Evolutionary conservation across 2,329 filamentous ascomycete genomes (phyloP).

Genomic region (Epichloe uncinata): DNA sequence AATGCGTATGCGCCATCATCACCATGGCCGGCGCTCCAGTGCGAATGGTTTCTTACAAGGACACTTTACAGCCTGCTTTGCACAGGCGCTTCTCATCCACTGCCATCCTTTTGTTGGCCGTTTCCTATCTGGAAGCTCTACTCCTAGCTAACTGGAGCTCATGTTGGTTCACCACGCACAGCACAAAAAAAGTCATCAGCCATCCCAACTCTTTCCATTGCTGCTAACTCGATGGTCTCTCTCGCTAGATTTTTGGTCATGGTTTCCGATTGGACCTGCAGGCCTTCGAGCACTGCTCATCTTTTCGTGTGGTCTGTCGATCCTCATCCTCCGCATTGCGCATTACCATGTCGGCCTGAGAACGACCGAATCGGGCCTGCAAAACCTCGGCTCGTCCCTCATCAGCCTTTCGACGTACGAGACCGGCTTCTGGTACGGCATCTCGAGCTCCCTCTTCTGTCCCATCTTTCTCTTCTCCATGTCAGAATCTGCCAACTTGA

Average conservation of each 20-base stretch:
- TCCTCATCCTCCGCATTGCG: conserved; percentile 77
- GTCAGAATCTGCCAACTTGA: conserved; percentile 45
- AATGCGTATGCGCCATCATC: conserved; percentile 30
- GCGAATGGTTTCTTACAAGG: conserved; percentile 58
- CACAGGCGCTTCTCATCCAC: conserved; percentile 78
- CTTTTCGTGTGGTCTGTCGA: conserved; percentile 59
- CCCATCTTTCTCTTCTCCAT: conserved; percentile 69
- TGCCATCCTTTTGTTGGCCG: conserved; percentile 51
- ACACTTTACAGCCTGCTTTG: conserved; percentile 79
- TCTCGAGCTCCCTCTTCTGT: conserved; percentile 68
- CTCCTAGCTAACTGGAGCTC: conserved; percentile 56
- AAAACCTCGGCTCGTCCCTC: conserved; percentile 47
- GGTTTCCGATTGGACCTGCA: conserved; percentile 67
- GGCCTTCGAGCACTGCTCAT: conserved; percentile 64
- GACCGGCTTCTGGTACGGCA: conserved; percentile 61
- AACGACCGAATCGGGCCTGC: conserved; percentile 54
- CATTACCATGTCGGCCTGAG: conserved; percentile 65
- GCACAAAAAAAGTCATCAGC: neutral
- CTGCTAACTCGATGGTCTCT: neutral
- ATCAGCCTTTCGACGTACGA: conserved; percentile 49
- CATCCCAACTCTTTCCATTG: neutral
- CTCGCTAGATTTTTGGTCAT: conserved; percentile 60
- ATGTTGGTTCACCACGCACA: conserved; percentile 34
- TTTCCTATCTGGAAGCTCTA: conserved; percentile 63
- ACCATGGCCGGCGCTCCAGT: conserved; percentile 42